phyloP scores from a whole-genome alignment of 169 alveolate genomes.

The Plasmodium fragile region DNA sequence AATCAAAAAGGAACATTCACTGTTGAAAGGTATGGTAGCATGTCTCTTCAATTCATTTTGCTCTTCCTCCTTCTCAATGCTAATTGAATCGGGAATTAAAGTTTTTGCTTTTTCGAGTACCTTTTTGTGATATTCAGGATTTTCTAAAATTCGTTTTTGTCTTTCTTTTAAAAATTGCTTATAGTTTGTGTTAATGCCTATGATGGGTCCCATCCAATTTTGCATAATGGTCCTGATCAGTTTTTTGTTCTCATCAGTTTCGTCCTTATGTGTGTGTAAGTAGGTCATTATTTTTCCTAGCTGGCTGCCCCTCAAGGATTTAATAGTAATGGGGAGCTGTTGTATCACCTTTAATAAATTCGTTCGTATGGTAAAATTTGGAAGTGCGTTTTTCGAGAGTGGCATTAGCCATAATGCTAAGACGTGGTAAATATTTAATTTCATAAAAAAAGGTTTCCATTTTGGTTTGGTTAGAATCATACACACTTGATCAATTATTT shows the following conservation, averaged over 20 bases:
- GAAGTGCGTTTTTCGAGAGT: conserved; percentile 88
- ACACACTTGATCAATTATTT: conserved; percentile 85
- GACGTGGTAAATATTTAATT: conserved; percentile 88
- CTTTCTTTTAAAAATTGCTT: conserved; percentile 73
- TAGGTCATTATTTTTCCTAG: conserved; percentile 87
- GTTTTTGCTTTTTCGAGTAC: conserved; percentile 74
- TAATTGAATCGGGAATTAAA: conserved; percentile 55
- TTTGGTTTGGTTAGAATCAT: conserved; percentile 85
- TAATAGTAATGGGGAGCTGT: conserved; percentile 86
- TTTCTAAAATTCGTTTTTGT: conserved; percentile 68
- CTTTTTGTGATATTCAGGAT: conserved; percentile 72
- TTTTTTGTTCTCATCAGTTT: conserved; percentile 85
- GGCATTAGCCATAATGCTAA: conserved; percentile 88
- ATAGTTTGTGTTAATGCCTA: conserved; percentile 84
- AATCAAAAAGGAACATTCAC: conserved; percentile 75
- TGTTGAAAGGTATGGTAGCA: conserved; percentile 68
- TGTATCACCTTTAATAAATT: conserved; percentile 84
- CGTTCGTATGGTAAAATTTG: conserved; percentile 86
- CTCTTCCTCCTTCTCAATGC: conserved; percentile 74
- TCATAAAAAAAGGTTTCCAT: conserved; percentile 87
- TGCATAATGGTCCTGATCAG: conserved; percentile 86
- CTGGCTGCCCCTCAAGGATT: conserved; percentile 86
- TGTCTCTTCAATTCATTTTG: conserved; percentile 72
- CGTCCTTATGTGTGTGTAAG: conserved; percentile 89
- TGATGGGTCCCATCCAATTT: conserved; percentile 89